Percentiles rank a stretch among this genome's conserved stretches.
Evolutionary conservation across 140 eudicot species (phyloP).

Genomic region (Bidens hawaiensis): DNA sequence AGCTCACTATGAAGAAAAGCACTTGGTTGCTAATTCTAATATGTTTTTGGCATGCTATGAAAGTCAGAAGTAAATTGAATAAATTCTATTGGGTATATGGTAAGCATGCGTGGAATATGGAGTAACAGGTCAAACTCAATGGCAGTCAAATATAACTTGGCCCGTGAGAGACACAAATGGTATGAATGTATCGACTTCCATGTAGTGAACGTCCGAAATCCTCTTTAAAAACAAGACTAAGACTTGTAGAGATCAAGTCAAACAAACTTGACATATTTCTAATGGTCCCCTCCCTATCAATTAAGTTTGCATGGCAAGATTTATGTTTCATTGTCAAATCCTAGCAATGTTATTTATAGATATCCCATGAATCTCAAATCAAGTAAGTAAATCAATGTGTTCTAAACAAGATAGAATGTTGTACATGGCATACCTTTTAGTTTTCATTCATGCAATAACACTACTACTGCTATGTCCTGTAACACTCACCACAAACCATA

Average conservation of each 20-base stretch:
- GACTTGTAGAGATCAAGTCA: neutral
- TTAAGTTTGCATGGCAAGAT: conserved; percentile 13
- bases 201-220: neutral
- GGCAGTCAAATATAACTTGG: neutral
- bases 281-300: conserved; percentile 15
- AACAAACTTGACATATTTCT: neutral
- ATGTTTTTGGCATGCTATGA: neutral
- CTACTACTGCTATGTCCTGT: neutral
- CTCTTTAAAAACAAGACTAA: conserved; percentile 9
- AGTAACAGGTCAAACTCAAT: neutral
- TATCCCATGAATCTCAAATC: neutral
- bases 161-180: neutral
- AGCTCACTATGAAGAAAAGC: neutral
- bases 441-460: conserved; percentile 7
- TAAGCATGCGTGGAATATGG: no score
- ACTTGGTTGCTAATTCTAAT: neutral
- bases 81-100: neutral
- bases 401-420: neutral
- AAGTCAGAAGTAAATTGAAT: neutral
- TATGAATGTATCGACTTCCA: neutral
- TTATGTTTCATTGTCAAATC: neutral
- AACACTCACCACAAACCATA: conserved; percentile 1
- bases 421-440: conserved; percentile 11
- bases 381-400: neutral
- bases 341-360: neutral